Evolutionary conservation across 352 stramenopile species (phyloP), one percentile per base, ranked within the genome.

Genomic region (Bremia lactucae): DNA sequence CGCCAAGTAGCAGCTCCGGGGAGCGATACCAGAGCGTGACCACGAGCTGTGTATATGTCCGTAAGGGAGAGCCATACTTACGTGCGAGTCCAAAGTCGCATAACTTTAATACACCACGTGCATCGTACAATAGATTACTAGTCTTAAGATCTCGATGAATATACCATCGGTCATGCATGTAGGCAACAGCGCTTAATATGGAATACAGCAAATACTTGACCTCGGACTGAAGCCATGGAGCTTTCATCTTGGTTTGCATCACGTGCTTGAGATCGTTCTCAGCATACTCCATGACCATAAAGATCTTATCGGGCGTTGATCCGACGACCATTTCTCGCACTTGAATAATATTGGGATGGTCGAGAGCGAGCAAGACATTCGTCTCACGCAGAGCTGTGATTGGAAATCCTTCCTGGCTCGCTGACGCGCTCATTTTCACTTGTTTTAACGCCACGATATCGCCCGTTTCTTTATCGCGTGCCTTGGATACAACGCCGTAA

Each of bases 141-240:
- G 94, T 97, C 72, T 99, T 99, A 47, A 99, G 75, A 54, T 99
- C 95, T 11, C 95, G 84, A 60, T 98, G 95, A 22, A 98, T 81
- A 53, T 79, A 87, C 71, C 87, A 97, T 16, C 78, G 70, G 21
- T 75, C 57, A 59, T 99, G 96, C 67, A 98, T 97, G 59, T 87
- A 83, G 8, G 62, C 70, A 26, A 93, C 41, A 4, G 80, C 95
- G 22, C 66, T 73, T 1, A 98, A 58, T 23, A 98, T 73, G 49
- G 95, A 94, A 49, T 85, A 56, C 55, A 98, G 65, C 19, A 98
- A 76, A 42, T 73, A 87, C 64, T 99, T 98, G 31, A 97, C 76
- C 64, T 98, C 81, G 26, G 72, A 81, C 36, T 89, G 76, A 10
- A 92, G 55, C 52, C 87, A 88, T 38, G 80, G 75, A 44, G 77